Evolutionary conservation across 352 stramenopile genomes (phyloP).

Genomic region (Pythium diclinum): DNA sequence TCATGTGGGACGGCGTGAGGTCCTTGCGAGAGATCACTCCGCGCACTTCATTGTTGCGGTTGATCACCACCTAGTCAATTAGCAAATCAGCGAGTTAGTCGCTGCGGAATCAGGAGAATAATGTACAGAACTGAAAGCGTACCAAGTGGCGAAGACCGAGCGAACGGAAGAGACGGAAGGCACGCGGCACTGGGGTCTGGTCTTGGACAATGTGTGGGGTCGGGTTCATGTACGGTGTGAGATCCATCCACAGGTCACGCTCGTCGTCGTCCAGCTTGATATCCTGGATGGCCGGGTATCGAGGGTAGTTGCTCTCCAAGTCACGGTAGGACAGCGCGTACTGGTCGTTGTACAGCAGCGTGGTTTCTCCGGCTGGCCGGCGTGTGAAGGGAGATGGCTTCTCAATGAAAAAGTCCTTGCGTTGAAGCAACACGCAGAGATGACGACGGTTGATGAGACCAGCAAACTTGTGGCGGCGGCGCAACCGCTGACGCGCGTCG

Average conservation of each 20-base stretch:
- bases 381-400: constrained; percentile 77
- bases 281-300: constrained; percentile 76
- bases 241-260: constrained; percentile 88
- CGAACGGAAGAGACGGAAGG: constrained; percentile 97
- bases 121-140: constrained; percentile 1
- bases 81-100: background rate
- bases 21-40: constrained; percentile 88
- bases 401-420: constrained; percentile 84
- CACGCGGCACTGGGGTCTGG: constrained; percentile 90
- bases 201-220: constrained; percentile 96
- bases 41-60: constrained; percentile 87
- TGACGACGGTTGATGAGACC: constrained; percentile 79
- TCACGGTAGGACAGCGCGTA: constrained; percentile 83
- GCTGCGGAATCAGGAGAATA: background rate
- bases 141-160: constrained; percentile 95
- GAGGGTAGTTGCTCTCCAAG: constrained; percentile 82
- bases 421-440: constrained; percentile 74
- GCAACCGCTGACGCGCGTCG: constrained; percentile 22
- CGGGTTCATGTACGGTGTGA: constrained; percentile 97
- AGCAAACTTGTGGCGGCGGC: constrained; percentile 46
- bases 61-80: constrained; percentile 68
- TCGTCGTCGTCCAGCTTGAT: constrained; percentile 92
- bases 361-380: constrained; percentile 71
- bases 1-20: constrained; percentile 77
- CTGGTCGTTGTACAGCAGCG: constrained; percentile 83